Evolutionary conservation across 257 asterid genomes (phyloP), one percentile per base, ranked within the genome.

Genomic region (Nicotiana otophora): DNA sequence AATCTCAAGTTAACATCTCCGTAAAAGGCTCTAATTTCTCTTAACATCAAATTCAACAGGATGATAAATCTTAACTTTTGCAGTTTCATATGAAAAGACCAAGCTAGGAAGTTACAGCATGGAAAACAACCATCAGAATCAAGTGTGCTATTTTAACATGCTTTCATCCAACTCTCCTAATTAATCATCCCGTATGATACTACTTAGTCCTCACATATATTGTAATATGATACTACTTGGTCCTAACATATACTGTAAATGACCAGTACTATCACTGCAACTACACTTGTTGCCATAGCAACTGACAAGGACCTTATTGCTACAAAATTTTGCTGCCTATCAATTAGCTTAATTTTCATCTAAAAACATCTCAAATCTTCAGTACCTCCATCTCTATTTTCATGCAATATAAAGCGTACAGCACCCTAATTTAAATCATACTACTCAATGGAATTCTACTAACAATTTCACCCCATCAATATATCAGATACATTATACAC

Each of bases 321-420:
- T 17, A 34, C 8, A 30, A 65, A 65, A 31, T 42, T 72, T 20
- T 14, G n/a, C 36, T 46, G 39, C 36, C 15, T 11, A 42, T 42
- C 77, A 39, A 10, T 54, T n/a, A 72, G 60, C 78, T 72, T 72
- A 12, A 72, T 23, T 46, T 72, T 72, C 79, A 72, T 3, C 79
- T 42, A 46, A 72, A 72, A 70, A 5, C 61, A 53, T 72, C 61
- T 46, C 61, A 46, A 70, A 46, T 14, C 79, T 23, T 72, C 10
- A 72, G 79, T 46, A 14, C 61, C 79, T 20, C 20, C 78, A 70
- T 70, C 78, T 39, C 34, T 20, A 20, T 39, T 72, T 20, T 23
- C 23, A 58, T 17, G 64, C 64, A 58, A 19, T 8, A 58, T 3
- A 46, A 55, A 72, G 79, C 16, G 19, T 65, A 30, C 20, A 65